phyloP scores from a whole-genome alignment of 768 basidiomycete genomes.

The Austroboletus festivus region DNA sequence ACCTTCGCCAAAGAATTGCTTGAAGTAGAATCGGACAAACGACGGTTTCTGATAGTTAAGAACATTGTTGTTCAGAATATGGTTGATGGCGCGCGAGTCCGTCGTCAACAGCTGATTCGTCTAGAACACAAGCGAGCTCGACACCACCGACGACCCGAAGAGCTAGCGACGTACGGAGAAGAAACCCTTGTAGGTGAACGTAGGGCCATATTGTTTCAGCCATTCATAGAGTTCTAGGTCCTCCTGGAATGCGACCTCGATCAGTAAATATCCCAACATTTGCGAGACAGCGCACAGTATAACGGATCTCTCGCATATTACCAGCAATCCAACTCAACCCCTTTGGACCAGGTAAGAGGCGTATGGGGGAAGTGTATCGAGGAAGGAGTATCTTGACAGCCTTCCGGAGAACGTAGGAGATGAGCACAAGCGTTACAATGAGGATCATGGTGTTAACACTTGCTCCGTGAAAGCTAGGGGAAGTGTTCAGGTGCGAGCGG shows the following conservation, averaged over 20 bases:
- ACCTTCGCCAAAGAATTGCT: too few species aligned
- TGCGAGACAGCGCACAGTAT: constrained; percentile 31
- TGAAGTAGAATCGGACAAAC: neutral
- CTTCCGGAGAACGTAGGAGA: too few species aligned
- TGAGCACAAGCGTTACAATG: too few species aligned
- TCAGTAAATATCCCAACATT: neutral
- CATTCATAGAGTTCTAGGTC: constrained; percentile 11
- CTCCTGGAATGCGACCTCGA: constrained; percentile 1
- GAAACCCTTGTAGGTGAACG: constrained; percentile 9
- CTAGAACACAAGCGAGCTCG: neutral
- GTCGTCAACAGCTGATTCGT: neutral
- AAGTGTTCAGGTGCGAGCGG: too few species aligned
- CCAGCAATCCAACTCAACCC: constrained; percentile 46
- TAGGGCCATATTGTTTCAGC: constrained; percentile 13
- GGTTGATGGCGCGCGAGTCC: constrained; percentile 4
- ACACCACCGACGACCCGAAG: too few species aligned
- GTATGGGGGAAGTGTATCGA: constrained; percentile 39
- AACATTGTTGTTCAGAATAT: constrained; percentile 1
- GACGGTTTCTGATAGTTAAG: constrained; percentile 7
- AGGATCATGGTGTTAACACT: too few species aligned
- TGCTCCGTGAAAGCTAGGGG: too few species aligned
- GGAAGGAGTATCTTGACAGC: too few species aligned
- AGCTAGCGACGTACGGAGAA: constrained; percentile 2
- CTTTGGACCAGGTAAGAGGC: constrained; percentile 44
- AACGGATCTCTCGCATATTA: constrained; percentile 44